phyloP scores from a whole-genome alignment of 140 eudicot species.

The Oenanthe javanica region DNA sequence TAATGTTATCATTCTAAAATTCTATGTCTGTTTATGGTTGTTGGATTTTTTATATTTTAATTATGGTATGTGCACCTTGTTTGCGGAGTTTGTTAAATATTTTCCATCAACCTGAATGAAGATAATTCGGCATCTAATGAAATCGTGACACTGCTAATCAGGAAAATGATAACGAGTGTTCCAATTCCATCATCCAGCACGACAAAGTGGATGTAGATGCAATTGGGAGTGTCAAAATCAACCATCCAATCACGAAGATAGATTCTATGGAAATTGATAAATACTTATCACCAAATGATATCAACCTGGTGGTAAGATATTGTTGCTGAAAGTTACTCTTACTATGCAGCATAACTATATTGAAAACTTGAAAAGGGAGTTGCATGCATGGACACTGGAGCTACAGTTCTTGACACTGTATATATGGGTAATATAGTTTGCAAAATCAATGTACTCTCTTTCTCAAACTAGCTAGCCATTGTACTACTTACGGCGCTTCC shows the following conservation, averaged over 20 bases:
- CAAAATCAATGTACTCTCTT: neutral
- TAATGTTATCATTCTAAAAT: neutral
- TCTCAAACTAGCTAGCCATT: neutral
- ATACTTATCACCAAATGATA: neutral
- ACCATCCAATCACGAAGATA: neutral
- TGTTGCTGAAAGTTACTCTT: neutral
- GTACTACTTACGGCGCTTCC: neutral
- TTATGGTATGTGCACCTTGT: neutral
- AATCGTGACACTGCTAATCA: neutral
- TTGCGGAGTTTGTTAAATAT: neutral
- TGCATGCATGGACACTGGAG: neutral
- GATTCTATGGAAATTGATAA: conserved; percentile 3
- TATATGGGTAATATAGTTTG: neutral
- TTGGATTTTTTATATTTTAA: neutral
- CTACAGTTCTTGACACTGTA: neutral
- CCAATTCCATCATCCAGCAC: neutral
- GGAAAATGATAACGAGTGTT: neutral
- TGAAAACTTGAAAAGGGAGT: neutral
- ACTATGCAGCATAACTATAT: neutral
- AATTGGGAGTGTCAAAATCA: too few relatives aligned
- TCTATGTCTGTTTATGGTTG: neutral
- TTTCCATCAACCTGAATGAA: neutral
- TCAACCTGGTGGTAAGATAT: neutral
- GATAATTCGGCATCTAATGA: neutral
- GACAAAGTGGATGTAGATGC: neutral